Evolutionary conservation across 371 early-diverging fungal species (phyloP), one percentile per base, ranked within the genome.

Genomic region (Syncephalastrum monosporum): DNA sequence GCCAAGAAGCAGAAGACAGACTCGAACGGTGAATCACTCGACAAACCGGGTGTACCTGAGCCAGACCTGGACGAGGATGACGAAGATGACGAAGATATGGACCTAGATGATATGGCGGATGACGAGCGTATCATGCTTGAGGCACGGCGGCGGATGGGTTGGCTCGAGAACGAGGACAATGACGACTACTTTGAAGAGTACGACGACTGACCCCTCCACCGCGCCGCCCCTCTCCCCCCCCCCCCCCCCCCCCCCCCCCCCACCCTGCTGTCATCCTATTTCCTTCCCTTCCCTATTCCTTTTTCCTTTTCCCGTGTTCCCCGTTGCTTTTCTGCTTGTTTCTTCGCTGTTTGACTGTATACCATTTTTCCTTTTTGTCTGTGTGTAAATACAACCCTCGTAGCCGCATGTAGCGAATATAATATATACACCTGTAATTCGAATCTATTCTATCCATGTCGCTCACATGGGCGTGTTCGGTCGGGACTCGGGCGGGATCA

Each of bases 1-100:
- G 48, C 50, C 16, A 38, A 60, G 14, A 72, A 71, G 16, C 53
- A 56, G 8, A 66, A 58, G 14, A 45, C 54, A 29, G 55, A 50
- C 6, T 63, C 47, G 38, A 69, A 57, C 5, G 59, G 17, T 5
- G 61, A 64, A n/a, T 45, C 44, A 3, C 50, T 47, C 15, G 55
- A 55, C 5, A 57, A 33, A 10, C 38, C 38, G 2, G 38, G 50
- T 15, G 74, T 59, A 19, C 70, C 64, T 6, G 77, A 74, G 14
- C 74, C 73, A 2, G 77, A 72, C 1, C 71, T 68, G 0, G 78
- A 71, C 7, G 77, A 74, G 15, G 79, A 72, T 19, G 77, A 75
- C 2, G 77, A 74, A 1, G 80, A 74, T 17, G 77, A 74, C n/a
- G 79, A 72, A 23, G 80, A 71, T 3, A 71, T 71, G 49, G 73